Evolutionary conservation across 257 asterid genomes (phyloP), one percentile per base, ranked within the genome.

Genomic region (Nicotiana attenuata): DNA sequence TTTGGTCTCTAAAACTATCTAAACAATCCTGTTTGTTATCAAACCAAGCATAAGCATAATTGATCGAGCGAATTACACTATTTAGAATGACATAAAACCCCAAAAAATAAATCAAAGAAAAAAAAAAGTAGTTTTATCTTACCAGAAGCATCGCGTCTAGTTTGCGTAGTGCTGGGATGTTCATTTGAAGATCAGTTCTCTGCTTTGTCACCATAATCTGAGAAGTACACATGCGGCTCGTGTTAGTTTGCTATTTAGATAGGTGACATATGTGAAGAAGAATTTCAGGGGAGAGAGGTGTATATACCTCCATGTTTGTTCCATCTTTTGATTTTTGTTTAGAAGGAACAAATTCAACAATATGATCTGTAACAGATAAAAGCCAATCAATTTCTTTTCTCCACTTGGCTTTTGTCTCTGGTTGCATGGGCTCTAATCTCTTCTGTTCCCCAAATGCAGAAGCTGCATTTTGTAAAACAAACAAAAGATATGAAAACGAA

Each of bases 341-440:
- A 24, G 93, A 86, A 82, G 98, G 90, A 89, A 92, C 97, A 82
- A 95, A 82, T 83, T 95, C 99, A 67, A 95, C 99, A 68, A 95
- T 93, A 85, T 93, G 88, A 88, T 95, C 98, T 19, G 98, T 93
- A 85, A 95, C 97, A 41, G 97, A 92, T 82, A 95, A 85, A 35
- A 95, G 94, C 98, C 98, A 95, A 80, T 95, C 97, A 22, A 93
- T 93, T 89, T 95, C 98, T 84, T 89, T 93, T 82, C 87, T 92
- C 98, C 98, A 29, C 29, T 90, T 91, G 81, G 85, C 91, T 85
- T 88, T 92, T 45, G 87, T 91, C 13, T 94, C 98, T 17, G 94
- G 81, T 55, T 97, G 82, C 98, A 96, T 93, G 0, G 99, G 99
- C 88, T 96, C 98, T 87, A 96, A 85, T 83, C 88, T 88, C 91